phyloP scores from a whole-genome alignment of 345 rosid genomes.

The Eucalyptus sideroxylon region DNA sequence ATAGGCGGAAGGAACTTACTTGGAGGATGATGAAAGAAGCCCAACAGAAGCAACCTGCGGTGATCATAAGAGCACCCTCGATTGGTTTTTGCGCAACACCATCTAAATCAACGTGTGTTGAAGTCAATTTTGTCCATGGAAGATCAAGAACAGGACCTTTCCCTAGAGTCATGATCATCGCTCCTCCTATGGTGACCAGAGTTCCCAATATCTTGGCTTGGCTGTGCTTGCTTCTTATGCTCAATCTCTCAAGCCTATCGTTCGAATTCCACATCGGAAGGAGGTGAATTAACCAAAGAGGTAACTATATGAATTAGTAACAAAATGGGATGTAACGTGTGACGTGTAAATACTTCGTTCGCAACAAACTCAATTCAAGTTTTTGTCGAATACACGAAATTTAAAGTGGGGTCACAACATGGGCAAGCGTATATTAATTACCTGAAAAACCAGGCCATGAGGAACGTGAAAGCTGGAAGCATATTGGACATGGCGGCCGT shows the following conservation, averaged over 20 bases:
- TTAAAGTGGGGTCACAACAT: not conserved
- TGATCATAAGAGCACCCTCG: conserved; percentile 50
- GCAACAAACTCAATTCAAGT: not conserved
- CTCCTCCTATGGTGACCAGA: conserved; percentile 76
- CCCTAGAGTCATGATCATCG: conserved; percentile 72
- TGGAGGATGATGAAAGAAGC: conserved; percentile 61
- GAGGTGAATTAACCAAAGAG: too few species aligned
- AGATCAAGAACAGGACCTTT: conserved; percentile 48
- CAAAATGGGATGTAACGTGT: too few species aligned
- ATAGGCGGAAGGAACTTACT: conserved; percentile 2
- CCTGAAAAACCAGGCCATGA: conserved; percentile 81
- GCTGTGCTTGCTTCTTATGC: conserved; percentile 41
- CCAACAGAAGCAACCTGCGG: conserved; percentile 51
- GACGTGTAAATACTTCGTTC: not conserved
- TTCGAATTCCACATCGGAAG: not conserved
- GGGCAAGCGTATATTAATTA: not conserved
- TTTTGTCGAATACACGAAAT: not conserved
- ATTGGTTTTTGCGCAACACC: conserved; percentile 22
- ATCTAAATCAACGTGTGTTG: too few species aligned
- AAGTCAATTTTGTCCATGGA: conserved; percentile 48
- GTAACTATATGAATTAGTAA: too few species aligned
- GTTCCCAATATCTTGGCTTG: conserved; percentile 86
- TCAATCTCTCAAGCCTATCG: conserved; percentile 66
- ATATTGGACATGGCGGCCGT: conserved; percentile 68
- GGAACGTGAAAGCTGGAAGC: conserved; percentile 76